phyloP scores from a whole-genome alignment of 768 basidiomycete species.

The Boletus vinaceobasis region DNA sequence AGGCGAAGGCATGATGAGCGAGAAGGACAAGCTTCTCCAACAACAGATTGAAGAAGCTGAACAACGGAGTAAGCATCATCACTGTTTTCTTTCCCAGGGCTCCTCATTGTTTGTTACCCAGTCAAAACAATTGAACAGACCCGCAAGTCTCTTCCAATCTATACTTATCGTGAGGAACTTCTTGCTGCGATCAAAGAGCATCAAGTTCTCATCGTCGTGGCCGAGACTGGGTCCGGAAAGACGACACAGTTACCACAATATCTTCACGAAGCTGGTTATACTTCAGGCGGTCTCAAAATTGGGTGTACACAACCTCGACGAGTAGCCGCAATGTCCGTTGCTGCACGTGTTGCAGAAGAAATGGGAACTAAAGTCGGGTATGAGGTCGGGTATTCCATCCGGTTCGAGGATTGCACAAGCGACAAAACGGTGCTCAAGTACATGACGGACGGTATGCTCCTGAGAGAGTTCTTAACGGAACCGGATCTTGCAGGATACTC shows the following conservation, averaged over 20 bases:
- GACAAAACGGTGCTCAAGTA: slow-evolving; percentile 99
- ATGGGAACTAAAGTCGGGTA: slow-evolving; percentile 97
- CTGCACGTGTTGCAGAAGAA: slow-evolving; percentile 98
- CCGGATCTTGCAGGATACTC: slow-evolving; percentile 95
- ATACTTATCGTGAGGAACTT: slow-evolving; percentile 80
- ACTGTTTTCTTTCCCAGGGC: not conserved
- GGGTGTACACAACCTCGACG: slow-evolving; percentile 95
- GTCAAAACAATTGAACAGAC: slow-evolving; percentile 91
- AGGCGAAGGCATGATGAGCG: slow-evolving; percentile 67
- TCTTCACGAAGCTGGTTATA: slow-evolving; percentile 96
- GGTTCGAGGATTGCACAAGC: slow-evolving; percentile 99
- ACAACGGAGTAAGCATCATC: slow-evolving; percentile 64
- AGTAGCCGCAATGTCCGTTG: slow-evolving; percentile 99
- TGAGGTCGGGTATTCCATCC: slow-evolving; percentile 99
- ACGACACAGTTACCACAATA: slow-evolving; percentile 98
- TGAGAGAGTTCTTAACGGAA: slow-evolving; percentile 96
- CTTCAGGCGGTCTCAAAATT: slow-evolving; percentile 79
- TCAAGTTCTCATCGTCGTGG: slow-evolving; percentile 95
- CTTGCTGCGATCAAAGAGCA: slow-evolving; percentile 86
- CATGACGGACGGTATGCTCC: slow-evolving; percentile 99
- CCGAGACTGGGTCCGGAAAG: slow-evolving; percentile 98
- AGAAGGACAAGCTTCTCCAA: slow-evolving; percentile 81
- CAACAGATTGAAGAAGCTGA: slow-evolving; percentile 90
- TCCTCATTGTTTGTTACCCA: slow-evolving; percentile 26
- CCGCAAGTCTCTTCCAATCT: slow-evolving; percentile 91